phyloP scores from a whole-genome alignment of 768 basidiomycete species.

The Trametes cingulata region DNA sequence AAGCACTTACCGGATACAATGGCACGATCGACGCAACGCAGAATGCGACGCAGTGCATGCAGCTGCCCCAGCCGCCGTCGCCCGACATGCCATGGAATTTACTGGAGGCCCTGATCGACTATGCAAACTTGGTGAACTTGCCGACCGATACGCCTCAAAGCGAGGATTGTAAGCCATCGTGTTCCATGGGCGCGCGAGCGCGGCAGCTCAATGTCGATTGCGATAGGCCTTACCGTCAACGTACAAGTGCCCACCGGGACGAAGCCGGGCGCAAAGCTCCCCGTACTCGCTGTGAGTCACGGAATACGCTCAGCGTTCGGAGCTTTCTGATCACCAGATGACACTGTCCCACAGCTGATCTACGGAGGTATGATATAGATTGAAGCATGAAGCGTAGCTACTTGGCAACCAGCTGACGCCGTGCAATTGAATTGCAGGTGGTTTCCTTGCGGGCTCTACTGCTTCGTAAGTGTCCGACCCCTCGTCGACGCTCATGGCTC shows the following conservation, averaged over 20 bases:
- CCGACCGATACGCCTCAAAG: conserved; percentile 1
- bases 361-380: neutral
- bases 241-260: conserved; percentile 14
- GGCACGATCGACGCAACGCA: conserved; percentile 16
- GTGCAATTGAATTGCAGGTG: neutral
- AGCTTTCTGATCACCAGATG: neutral
- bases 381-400: too few relatives aligned
- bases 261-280: conserved; percentile 10
- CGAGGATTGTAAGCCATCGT: conserved; percentile 11
- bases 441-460: neutral
- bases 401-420: too few relatives aligned
- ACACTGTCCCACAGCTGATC: neutral
- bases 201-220: too few relatives aligned
- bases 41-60: conserved; percentile 18
- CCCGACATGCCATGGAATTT: neutral
- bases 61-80: neutral
- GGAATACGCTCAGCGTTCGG: too few relatives aligned
- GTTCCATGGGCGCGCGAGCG: neutral
- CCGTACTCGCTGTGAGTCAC: conserved; percentile 24
- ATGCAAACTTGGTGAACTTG: too few relatives aligned
- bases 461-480: neutral
- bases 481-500: neutral
- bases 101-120: neutral
- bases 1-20: neutral
- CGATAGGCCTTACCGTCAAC: conserved; percentile 25